Conservation (phyloP, 2,329 filamentous ascomycete genomes). For the Aspergillus ustus region DNA sequence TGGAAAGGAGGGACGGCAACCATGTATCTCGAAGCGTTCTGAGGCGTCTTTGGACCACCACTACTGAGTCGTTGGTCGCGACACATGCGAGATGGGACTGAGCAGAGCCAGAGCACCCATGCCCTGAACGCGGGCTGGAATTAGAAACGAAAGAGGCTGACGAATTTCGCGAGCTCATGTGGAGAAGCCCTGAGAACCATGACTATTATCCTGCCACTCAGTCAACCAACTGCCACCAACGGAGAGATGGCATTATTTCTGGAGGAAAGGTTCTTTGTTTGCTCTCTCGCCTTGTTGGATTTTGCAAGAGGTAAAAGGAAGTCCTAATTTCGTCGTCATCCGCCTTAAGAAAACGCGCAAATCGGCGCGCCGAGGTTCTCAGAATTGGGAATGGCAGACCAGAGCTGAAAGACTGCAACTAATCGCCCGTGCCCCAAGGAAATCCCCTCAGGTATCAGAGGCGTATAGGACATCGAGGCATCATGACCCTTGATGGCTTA, state of each 20-base stretch:
- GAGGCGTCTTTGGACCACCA: neutral
- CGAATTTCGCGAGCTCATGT: constrained; percentile 13
- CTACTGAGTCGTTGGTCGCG: neutral
- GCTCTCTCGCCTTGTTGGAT: neutral
- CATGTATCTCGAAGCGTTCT: neutral
- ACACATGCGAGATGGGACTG: constrained; percentile 5
- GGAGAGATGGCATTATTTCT: neutral
- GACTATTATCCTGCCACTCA: neutral
- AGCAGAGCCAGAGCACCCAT: neutral
- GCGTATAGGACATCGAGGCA: constrained; percentile 5
- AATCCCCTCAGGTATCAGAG: neutral
- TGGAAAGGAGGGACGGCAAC: constrained; percentile 7
- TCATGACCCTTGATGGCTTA: constrained; percentile 5
- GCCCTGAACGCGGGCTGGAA: constrained; percentile 2
- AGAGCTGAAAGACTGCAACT: constrained; percentile 10
- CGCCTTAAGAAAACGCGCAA: neutral
- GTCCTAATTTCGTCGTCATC: neutral
- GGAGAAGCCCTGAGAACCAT: neutral
- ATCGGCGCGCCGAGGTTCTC: neutral
- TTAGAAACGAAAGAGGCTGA: constrained; percentile 4
- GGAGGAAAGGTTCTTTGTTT: neutral
- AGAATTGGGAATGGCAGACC: neutral
- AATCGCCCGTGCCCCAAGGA: constrained; percentile 1
- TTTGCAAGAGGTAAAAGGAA: neutral
- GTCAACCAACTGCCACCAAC: neutral